Percentiles rank a stretch among this genome's conserved stretches.
Conservation (phyloP, 139 green algal species). For the Chlamydomonas sphaeroides region DNA sequence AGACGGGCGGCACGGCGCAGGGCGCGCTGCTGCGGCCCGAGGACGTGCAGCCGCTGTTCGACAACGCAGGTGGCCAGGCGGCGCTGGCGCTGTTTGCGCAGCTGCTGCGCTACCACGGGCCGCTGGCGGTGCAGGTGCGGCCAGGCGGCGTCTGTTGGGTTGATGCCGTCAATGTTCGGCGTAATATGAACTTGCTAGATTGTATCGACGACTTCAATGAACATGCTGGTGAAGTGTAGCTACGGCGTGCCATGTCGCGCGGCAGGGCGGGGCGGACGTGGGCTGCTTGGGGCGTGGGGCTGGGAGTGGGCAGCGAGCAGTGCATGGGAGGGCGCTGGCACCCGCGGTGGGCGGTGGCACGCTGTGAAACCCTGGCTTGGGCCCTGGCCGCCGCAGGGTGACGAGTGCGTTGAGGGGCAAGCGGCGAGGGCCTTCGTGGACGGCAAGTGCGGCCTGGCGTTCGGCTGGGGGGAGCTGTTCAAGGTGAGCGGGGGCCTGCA, state of each 20-base stretch:
- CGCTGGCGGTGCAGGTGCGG: background rate
- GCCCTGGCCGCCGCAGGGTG: background rate
- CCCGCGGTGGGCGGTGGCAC: too few species aligned
- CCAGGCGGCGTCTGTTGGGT: too few species aligned
- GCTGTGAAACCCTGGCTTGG: too few species aligned
- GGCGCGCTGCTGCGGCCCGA: constrained; percentile 24
- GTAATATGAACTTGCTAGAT: too few species aligned
- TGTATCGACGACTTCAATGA: too few species aligned
- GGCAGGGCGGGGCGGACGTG: too few species aligned
- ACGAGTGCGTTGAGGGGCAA: background rate
- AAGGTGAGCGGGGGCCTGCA: constrained; percentile 3
- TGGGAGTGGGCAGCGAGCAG: too few species aligned
- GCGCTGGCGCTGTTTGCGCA: constrained; percentile 6
- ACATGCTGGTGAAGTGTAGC: too few species aligned
- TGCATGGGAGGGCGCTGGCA: too few species aligned
- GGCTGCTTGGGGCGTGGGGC: too few species aligned
- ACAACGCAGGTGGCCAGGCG: constrained; percentile 17
- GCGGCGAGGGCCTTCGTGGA: background rate
- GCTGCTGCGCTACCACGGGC: constrained; percentile 25
- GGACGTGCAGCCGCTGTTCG: constrained; percentile 12
- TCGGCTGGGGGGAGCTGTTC: constrained; percentile 37
- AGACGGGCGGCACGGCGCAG: constrained; percentile 20
- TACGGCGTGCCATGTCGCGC: too few species aligned
- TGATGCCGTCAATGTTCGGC: too few species aligned
- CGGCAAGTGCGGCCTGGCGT: constrained; percentile 26